Conservation (phyloP, 805 yeast genomes). For the Yamadazyma takamatsuzukensis region DNA sequence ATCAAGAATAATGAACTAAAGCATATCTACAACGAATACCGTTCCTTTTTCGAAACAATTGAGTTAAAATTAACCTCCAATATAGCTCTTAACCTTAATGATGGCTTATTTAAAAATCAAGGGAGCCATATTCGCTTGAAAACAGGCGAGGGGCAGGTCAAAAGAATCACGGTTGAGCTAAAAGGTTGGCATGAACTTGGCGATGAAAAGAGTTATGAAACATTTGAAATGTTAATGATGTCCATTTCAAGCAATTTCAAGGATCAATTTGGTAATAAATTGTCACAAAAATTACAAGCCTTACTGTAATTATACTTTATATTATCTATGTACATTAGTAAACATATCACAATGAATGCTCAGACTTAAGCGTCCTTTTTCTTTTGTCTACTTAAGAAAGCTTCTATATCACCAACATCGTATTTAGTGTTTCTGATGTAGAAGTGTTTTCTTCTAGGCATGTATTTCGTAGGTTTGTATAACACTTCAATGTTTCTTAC, state of each 20-base stretch:
- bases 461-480: constrained; percentile 68
- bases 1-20: constrained; percentile 18
- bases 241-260: constrained; percentile 19
- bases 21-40: constrained; percentile 19
- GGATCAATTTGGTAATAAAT: constrained; percentile 14
- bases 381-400: constrained; percentile 23
- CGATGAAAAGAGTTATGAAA: constrained; percentile 17
- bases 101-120: constrained; percentile 2
- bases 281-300: constrained; percentile 16
- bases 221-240: constrained; percentile 32
- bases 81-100: constrained; percentile 2
- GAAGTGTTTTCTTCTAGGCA: constrained; percentile 79
- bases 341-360: not conserved
- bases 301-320: constrained; percentile 3
- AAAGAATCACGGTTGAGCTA: constrained; percentile 20
- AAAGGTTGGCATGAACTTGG: constrained; percentile 26
- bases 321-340: constrained; percentile 1
- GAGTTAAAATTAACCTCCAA: constrained; percentile 7
- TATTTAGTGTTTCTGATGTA: constrained; percentile 77
- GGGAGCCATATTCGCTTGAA: constrained; percentile 7
- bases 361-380: no score
- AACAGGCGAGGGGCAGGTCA: constrained; percentile 14
- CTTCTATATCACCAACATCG: constrained; percentile 72
- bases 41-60: constrained; percentile 14
- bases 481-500: constrained; percentile 74